Percentiles rank a stretch among this genome's conserved stretches.
phyloP scores from a whole-genome alignment of 164 flowering plant genomes.

The Magnolia officinalis region DNA sequence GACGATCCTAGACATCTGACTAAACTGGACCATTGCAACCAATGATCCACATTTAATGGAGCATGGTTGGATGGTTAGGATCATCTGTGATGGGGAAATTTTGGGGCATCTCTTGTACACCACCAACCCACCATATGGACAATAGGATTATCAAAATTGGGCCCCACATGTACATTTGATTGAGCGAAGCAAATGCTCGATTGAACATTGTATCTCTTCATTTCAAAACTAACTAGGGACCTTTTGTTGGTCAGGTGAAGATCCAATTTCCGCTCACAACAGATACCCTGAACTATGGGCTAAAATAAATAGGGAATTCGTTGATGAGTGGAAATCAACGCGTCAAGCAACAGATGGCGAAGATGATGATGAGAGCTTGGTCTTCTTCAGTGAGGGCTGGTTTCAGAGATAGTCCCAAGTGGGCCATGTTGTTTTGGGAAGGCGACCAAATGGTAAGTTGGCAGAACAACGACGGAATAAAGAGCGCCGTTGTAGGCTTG shows the following conservation, averaged over 20 bases:
- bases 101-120: not conserved
- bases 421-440: constrained; percentile 89
- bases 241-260: constrained; percentile 55
- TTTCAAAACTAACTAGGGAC: not conserved
- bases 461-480: constrained; percentile 84
- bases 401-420: constrained; percentile 70
- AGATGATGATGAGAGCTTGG: constrained; percentile 49
- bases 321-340: constrained; percentile 65
- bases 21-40: not conserved
- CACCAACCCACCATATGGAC: too few relatives aligned
- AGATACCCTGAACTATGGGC: constrained; percentile 91
- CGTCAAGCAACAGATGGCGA: constrained; percentile 28
- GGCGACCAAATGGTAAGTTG: constrained; percentile 96
- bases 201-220: too few relatives aligned
- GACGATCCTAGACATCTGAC: not conserved
- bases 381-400: constrained; percentile 90
- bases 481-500: constrained; percentile 79
- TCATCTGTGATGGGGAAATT: not conserved
- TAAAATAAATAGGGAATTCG: constrained; percentile 67
- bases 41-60: not conserved
- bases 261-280: constrained; percentile 78
- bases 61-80: not conserved
- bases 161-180: too few relatives aligned
- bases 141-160: too few relatives aligned
- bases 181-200: too few relatives aligned